Evolutionary conservation across 257 asterid species (phyloP).

Genomic region (Scutellaria galericulata): DNA sequence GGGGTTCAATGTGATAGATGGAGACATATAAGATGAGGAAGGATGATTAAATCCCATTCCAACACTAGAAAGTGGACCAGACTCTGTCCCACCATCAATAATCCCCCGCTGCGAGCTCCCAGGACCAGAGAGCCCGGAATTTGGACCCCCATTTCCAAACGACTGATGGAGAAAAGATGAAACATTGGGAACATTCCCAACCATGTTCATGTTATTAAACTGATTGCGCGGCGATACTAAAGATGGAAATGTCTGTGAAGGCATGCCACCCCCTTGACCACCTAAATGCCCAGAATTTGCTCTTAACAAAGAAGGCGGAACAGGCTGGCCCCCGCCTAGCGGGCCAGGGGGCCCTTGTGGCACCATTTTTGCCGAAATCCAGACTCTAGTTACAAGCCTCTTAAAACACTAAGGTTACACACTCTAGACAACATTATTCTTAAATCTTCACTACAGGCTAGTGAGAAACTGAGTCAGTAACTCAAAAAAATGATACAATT

Average conservation of each 20-base stretch:
- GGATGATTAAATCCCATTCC: constrained; percentile 65
- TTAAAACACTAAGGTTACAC: constrained; percentile 25
- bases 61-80: constrained; percentile 62
- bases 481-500: constrained; percentile 13
- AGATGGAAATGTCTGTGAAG: constrained; percentile 67
- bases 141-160: constrained; percentile 66
- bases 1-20: constrained; percentile 48
- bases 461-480: constrained; percentile 4
- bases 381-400: constrained; percentile 34
- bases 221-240: constrained; percentile 69
- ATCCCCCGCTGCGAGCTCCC: constrained; percentile 61
- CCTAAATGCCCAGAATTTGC: constrained; percentile 70
- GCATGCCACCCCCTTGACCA: constrained; percentile 70
- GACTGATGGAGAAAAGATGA: constrained; percentile 74
- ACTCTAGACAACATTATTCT: constrained; percentile 36
- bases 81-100: constrained; percentile 66
- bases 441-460: constrained; percentile 25
- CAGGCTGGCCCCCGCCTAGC: constrained; percentile 66
- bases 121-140: constrained; percentile 61
- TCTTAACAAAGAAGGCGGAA: constrained; percentile 63
- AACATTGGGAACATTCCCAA: constrained; percentile 72
- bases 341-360: constrained; percentile 76
- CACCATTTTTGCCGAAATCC: constrained; percentile 53
- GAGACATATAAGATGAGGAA: constrained; percentile 54
- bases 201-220: constrained; percentile 65